Base-by-base conservation (phyloP, 2,329 filamentous ascomycete species). In the Trichoderma afroharzianum region DNA sequence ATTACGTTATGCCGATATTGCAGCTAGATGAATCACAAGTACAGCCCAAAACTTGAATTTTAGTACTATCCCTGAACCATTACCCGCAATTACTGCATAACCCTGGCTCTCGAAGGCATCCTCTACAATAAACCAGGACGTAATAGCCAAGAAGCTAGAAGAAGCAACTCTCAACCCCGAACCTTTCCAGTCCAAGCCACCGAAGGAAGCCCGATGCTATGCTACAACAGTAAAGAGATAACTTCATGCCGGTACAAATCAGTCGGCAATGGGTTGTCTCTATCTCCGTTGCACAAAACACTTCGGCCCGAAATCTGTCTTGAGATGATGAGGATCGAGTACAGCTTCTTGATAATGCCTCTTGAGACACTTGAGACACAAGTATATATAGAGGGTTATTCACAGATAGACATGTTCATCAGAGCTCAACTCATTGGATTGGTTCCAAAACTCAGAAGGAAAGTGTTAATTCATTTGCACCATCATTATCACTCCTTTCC, bases 151-250 rank as follows among this genome's bases (percentile, higher is more conserved):
- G 18, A 15, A 58, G n/a, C 15, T 21, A 28, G 11, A 67, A 67
- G 28, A 6, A 21, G 18, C 39, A n/a, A 47, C 39, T 53, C 62
- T 30, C 47, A 18, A 15, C 15, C 28, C 7, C 6, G n/a, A 21
- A 53, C 39, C 28, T 50, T 50, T 33, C 32, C 26, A 64, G 8
- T 21, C 30, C 39, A 50, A 64, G 39, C n/a, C 39, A 47, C 62
- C 62, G 62, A 64, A 64, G 62, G 62, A 64, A 64, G 62, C 28
- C 62, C 62, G 62, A 6, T 64, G 47, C 62, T 50, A 64, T 64
- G 18, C 62, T 64, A 32, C 21, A 64, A 64, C 18, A 11, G 62
- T 64, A 64, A 64, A 64, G 39, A 32, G 43, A 64, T 50, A 24
- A 6, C 47, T 21, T 64, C 39, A 53, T 64, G 18, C 24, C 62